A percentile compares a stretch with the other conserved stretches of the same genome.
These are phyloP conservation scores for Penicillium sp. DNA, from an alignment of 2,329 filamentous ascomycete genomes.

Conservation along the genomic window DNA sequence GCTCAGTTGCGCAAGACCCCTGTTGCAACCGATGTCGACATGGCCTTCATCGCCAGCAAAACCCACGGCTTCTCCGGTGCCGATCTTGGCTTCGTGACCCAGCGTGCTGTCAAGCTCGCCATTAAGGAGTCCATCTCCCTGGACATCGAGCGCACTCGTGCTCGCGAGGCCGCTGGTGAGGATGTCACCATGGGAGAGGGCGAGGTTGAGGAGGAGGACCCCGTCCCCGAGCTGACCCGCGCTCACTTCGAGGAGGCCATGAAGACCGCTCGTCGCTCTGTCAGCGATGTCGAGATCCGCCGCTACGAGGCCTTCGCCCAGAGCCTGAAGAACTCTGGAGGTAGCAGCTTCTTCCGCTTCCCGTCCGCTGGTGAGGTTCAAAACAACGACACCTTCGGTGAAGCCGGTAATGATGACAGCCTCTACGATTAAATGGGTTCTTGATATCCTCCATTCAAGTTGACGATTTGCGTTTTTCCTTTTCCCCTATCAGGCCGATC, in stretches of 20 bases:
- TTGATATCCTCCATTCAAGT: conserved; percentile 27
- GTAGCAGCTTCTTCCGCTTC: conserved; percentile 98
- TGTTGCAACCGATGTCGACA: conserved; percentile 82
- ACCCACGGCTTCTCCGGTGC: conserved; percentile 99
- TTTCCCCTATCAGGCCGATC: conserved; percentile 17
- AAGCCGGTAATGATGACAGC: conserved; percentile 92
- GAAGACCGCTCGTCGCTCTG: conserved; percentile 89
- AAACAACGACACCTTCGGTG: conserved; percentile 70
- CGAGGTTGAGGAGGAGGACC: conserved; percentile 72
- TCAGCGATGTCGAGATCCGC: conserved; percentile 95
- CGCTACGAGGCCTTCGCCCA: conserved; percentile 98
- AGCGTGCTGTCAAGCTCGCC: conserved; percentile 97
- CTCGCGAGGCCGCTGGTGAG: conserved; percentile 82
- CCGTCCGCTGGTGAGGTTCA: conserved; percentile 66
- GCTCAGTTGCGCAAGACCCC: conserved; percentile 99
- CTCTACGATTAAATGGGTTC: conserved; percentile 80
- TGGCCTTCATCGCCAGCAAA: conserved; percentile 91
- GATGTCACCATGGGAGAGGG: conserved; percentile 77
- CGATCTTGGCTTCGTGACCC: conserved; percentile 98
- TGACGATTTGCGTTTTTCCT: conserved; percentile 26
- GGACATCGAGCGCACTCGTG: conserved; percentile 90
- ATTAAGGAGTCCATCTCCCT: conserved; percentile 94
- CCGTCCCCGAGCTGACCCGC: conserved; percentile 93
- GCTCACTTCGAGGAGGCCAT: conserved; percentile 99
- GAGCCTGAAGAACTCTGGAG: conserved; percentile 98